These are phyloP conservation scores for Guadua angustifolia DNA, from an alignment of 176 grass and related monocot species.

Conservation along the genomic window DNA sequence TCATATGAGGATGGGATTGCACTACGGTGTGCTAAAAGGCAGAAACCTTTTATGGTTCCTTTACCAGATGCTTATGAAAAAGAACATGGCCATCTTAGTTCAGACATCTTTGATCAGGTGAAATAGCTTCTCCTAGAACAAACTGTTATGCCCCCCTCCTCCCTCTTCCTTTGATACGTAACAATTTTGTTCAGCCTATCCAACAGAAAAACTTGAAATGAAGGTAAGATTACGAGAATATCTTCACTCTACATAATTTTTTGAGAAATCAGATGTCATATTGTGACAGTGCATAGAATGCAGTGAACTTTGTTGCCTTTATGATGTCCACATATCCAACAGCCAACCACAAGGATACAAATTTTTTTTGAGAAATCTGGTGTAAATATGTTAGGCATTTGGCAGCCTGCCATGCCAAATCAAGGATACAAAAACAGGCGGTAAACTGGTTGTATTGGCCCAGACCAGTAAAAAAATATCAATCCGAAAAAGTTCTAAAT, in stretches of 20 bases:
- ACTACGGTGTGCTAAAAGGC: constrained; percentile 16
- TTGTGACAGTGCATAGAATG: background rate
- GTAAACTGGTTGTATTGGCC: too few relatives aligned
- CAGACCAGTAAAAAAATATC: too few relatives aligned
- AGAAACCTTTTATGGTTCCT: background rate
- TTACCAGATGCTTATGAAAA: constrained; percentile 11
- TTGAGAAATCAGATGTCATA: background rate
- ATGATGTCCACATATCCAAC: background rate
- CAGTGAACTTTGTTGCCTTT: constrained; percentile 2
- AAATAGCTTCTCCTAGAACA: background rate
- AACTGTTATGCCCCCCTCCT: background rate
- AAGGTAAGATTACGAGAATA: background rate
- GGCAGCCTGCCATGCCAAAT: background rate
- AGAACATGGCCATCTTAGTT: constrained; percentile 14
- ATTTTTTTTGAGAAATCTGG: too few relatives aligned
- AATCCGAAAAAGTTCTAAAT: too few relatives aligned
- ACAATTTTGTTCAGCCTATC: too few relatives aligned
- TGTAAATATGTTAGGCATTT: background rate
- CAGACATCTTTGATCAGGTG: constrained; percentile 23
- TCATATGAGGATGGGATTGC: background rate
- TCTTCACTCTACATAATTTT: background rate
- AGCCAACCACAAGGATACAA: background rate
- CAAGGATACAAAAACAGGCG: too few relatives aligned
- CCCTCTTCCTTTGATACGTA: too few relatives aligned
- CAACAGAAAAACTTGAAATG: too few relatives aligned